Conservation (phyloP, 2,329 filamentous ascomycete species). For the Talaromyces sp. region DNA sequence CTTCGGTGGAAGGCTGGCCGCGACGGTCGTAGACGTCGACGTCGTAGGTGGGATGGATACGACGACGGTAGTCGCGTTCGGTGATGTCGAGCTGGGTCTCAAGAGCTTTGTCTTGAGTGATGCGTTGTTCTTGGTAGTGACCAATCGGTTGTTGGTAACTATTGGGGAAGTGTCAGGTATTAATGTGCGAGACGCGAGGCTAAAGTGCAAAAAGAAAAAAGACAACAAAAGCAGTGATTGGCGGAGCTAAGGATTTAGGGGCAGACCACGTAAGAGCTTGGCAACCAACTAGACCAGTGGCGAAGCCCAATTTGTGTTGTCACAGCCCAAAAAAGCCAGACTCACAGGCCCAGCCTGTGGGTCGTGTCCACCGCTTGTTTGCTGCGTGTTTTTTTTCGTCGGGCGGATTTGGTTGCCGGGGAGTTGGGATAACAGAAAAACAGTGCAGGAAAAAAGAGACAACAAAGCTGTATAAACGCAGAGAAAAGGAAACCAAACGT, state of each 20-base stretch:
- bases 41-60: constrained; percentile 49
- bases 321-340: neutral
- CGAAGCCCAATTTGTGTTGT: neutral
- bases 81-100: constrained; percentile 47
- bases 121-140: constrained; percentile 31
- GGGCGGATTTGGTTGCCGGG: neutral
- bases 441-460: neutral
- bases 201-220: constrained; percentile 12
- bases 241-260: constrained; percentile 8
- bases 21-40: constrained; percentile 38
- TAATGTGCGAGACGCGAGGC: constrained; percentile 9
- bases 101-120: constrained; percentile 36
- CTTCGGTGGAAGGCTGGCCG: constrained; percentile 20
- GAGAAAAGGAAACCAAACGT: constrained; percentile 23
- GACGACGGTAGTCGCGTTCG: constrained; percentile 62
- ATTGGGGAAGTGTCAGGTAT: constrained; percentile 21
- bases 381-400: neutral
- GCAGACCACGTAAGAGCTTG: constrained; percentile 12
- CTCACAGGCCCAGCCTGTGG: neutral
- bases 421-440: neutral
- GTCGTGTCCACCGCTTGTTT: constrained; percentile 11
- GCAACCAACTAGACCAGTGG: constrained; percentile 6
- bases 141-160: constrained; percentile 53
- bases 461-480: neutral
- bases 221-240: constrained; percentile 17